Percentiles rank a stretch among this genome's conserved stretches.
These are phyloP conservation scores for Leersia perrieri DNA, from an alignment of 176 grass and related monocot species.

Conservation along the genomic window DNA sequence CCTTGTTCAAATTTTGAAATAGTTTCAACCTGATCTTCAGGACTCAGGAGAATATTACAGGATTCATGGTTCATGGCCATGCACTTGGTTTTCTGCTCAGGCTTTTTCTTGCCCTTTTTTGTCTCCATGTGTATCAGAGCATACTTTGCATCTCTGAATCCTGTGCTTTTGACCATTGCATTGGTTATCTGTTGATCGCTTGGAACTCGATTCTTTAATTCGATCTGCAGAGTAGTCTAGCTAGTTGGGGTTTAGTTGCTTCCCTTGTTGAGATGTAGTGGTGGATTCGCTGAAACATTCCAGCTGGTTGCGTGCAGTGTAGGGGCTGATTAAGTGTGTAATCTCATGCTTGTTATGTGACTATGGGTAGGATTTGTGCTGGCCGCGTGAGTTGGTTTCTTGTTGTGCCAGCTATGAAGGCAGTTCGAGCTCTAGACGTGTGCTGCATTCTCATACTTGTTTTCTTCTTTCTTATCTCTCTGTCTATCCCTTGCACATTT, in stretches of 20 bases:
- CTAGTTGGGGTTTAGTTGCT: not conserved
- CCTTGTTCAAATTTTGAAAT: conserved; percentile 34
- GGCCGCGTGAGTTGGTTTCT: conserved; percentile 51
- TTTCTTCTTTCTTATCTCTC: not conserved
- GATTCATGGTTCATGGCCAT: conserved; percentile 15
- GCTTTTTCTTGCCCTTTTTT: not conserved
- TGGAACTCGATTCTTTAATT: not conserved
- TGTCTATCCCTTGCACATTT: not conserved
- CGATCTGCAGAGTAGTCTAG: not conserved
- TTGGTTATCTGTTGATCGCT: not conserved
- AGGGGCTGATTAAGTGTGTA: conserved; percentile 41
- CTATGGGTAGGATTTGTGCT: conserved; percentile 40
- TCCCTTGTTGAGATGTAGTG: not conserved
- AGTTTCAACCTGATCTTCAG: not conserved
- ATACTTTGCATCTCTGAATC: conserved; percentile 5
- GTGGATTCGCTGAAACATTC: not conserved
- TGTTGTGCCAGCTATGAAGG: conserved; percentile 46
- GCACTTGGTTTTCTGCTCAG: conserved; percentile 8
- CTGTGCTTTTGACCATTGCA: not conserved
- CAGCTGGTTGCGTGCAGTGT: conserved; percentile 20
- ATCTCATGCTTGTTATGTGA: conserved; percentile 49
- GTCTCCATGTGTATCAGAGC: not conserved
- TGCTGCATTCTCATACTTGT: not conserved
- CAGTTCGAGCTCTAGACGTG: conserved; percentile 33
- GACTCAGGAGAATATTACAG: not conserved